Evolutionary conservation across 129 eudicot genomes (phyloP).

Genomic region (Pulicaria dysenterica): DNA sequence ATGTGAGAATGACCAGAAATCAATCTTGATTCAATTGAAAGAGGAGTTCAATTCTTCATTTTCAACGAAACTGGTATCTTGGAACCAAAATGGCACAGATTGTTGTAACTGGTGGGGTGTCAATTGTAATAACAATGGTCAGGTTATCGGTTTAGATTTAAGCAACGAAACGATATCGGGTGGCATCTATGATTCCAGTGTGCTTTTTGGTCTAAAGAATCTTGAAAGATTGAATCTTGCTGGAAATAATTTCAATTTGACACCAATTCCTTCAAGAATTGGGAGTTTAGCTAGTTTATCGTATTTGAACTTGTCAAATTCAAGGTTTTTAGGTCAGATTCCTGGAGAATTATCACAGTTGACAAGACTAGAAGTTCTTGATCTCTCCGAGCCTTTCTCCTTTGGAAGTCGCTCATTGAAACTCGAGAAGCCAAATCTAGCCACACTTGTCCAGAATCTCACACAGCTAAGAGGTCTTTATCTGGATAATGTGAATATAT

Average conservation of each 20-base stretch:
- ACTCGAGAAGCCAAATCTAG: conserved; percentile 45
- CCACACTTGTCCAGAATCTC: conserved; percentile 37
- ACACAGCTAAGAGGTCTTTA: conserved; percentile 40
- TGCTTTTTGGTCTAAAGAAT: conserved; percentile 26
- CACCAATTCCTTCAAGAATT: conserved; percentile 24
- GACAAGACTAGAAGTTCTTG: conserved; percentile 46
- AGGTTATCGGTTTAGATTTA: conserved; percentile 29
- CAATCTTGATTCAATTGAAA: conserved; percentile 37
- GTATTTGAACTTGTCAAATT: conserved; percentile 34
- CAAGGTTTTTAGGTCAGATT: conserved; percentile 35
- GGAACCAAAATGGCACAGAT: conserved; percentile 33
- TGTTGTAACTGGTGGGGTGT: conserved; percentile 38
- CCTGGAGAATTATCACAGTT: conserved; percentile 43
- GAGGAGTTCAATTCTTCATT: conserved; percentile 12
- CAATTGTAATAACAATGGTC: conserved; percentile 21
- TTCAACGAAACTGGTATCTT: conserved; percentile 27
- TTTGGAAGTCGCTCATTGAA: background rate
- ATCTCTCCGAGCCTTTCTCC: conserved; percentile 40
- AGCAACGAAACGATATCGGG: conserved; percentile 31
- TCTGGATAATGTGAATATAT: conserved; percentile 51
- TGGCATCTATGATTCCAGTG: conserved; percentile 31
- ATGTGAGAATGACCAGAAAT: conserved; percentile 42
- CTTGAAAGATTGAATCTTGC: conserved; percentile 42
- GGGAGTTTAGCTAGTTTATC: conserved; percentile 23
- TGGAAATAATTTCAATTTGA: conserved; percentile 31